A percentile compares a stretch with the other conserved stretches of the same genome.
Conservation (phyloP, 192 early-diverging fungal species). For the Umbelopsis sp. region DNA sequence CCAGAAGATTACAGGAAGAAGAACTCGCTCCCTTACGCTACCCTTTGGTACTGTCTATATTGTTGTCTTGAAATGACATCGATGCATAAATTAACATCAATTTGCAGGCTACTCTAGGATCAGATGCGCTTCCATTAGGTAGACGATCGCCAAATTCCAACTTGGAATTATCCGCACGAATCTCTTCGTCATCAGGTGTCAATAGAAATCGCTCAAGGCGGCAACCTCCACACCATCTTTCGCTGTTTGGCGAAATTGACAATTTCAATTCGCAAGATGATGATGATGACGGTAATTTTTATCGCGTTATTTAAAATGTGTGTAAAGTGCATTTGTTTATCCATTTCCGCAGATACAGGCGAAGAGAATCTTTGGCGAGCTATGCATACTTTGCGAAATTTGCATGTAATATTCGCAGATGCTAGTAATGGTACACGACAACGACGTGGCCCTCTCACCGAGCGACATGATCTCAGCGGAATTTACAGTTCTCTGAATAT, state of each 20-base stretch:
- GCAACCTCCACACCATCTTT: neutral
- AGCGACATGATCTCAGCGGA: neutral
- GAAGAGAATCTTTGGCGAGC: too few species aligned
- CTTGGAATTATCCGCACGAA: neutral
- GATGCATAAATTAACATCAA: neutral
- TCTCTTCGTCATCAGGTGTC: neutral
- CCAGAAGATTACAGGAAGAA: slow-evolving; percentile 8
- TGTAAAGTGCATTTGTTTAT: too few species aligned
- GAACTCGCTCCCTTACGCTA: neutral
- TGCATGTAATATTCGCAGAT: too few species aligned
- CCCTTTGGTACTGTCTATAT: neutral
- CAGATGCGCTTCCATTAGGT: neutral
- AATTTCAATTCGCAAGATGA: neutral
- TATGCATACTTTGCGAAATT: too few species aligned
- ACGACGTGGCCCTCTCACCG: slow-evolving; percentile 3
- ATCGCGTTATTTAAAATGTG: neutral
- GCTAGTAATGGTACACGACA: neutral
- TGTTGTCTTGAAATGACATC: too few species aligned
- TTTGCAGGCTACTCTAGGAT: neutral
- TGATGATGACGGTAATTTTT: neutral
- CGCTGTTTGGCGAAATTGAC: neutral
- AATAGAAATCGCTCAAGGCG: neutral
- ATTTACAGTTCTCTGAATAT: neutral
- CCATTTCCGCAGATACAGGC: too few species aligned
- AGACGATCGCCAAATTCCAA: too few species aligned